Evolutionary conservation across 257 asterid species (phyloP).

Genomic region (Cinchona pubescens): DNA sequence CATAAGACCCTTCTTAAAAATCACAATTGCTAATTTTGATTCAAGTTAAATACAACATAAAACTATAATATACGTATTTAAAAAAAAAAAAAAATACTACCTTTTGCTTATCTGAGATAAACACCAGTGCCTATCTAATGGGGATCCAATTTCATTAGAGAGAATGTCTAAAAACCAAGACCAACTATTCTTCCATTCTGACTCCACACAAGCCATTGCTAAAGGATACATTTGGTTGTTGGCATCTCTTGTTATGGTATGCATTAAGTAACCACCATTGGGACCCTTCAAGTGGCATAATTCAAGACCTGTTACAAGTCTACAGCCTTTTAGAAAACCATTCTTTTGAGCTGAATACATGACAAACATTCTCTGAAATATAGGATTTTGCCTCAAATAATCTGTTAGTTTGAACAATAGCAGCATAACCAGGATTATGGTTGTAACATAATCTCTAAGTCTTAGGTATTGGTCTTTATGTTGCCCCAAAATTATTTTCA

Average conservation of each 20-base stretch:
- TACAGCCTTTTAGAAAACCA: neutral
- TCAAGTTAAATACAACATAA: too few species aligned
- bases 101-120: neutral
- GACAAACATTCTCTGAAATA: neutral
- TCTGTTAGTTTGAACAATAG: too few species aligned
- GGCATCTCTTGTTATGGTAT: too few species aligned
- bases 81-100: neutral
- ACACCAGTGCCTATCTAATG: neutral
- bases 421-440: neutral
- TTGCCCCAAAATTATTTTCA: neutral
- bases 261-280: neutral
- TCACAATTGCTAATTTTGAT: too few species aligned
- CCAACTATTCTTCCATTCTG: constrained; percentile 1
- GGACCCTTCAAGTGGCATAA: neutral
- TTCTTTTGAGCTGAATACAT: neutral
- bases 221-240: constrained; percentile 1
- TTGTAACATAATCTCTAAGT: neutral
- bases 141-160: neutral
- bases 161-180: neutral
- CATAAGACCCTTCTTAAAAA: neutral
- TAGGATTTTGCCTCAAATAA: neutral
- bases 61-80: too few species aligned
- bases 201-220: neutral
- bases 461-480: neutral
- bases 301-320: neutral